Conservation (phyloP, 345 rosid species). For the Arabis alpina region DNA sequence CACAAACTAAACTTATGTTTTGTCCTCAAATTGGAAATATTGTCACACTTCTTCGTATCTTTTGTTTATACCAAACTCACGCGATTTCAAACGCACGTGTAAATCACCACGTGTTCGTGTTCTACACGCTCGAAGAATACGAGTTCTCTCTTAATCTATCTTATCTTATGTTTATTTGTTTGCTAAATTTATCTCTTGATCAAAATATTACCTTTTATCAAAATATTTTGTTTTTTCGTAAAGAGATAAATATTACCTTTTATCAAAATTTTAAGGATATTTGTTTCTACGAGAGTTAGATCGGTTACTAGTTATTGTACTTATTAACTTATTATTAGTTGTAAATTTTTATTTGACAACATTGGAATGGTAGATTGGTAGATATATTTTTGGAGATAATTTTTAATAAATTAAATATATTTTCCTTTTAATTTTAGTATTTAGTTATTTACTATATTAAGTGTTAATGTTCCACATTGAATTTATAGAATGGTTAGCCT, state of each 20-base stretch:
- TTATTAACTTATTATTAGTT: too few species aligned
- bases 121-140: slow-evolving; percentile 17
- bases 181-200: slow-evolving; percentile 23
- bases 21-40: slow-evolving; percentile 41
- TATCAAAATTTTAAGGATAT: neutral
- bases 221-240: neutral
- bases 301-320: neutral
- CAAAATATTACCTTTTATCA: neutral
- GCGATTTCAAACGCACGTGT: neutral
- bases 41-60: slow-evolving; percentile 26
- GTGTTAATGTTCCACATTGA: neutral
- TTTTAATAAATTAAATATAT: neutral
- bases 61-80: slow-evolving; percentile 18
- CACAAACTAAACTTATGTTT: slow-evolving; percentile 32
- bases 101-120: neutral
- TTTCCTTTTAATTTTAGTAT: neutral
- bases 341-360: neutral
- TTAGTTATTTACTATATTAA: neutral
- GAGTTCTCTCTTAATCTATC: slow-evolving; percentile 2
- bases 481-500: slow-evolving; percentile 18
- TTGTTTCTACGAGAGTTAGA: neutral
- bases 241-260: neutral
- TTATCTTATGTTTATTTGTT: slow-evolving; percentile 1
- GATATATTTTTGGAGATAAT: neutral
- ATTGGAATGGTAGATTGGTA: neutral